Conservation (phyloP, 371 early-diverging fungal species). For the Mucor plumbeus region DNA sequence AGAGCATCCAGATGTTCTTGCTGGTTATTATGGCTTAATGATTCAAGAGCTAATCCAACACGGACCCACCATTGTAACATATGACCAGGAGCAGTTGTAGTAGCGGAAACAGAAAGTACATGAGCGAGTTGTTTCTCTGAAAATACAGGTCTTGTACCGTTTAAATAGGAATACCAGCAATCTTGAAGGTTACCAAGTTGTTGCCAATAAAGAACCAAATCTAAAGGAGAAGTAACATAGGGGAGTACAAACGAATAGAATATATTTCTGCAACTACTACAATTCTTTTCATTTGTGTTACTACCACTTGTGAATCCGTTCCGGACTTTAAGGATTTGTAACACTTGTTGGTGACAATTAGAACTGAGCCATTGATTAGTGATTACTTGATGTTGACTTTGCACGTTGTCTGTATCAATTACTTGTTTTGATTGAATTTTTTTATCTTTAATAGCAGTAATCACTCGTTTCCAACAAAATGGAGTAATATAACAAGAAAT, state of each 20-base stretch:
- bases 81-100: conserved; percentile 26
- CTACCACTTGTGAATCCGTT: conserved; percentile 18
- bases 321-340: conserved; percentile 19
- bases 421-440: background rate
- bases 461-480: conserved; percentile 17
- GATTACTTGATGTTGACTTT: background rate
- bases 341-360: conserved; percentile 25
- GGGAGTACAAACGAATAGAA: conserved; percentile 46
- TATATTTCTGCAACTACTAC: conserved; percentile 33
- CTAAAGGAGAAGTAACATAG: conserved; percentile 42
- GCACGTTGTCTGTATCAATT: background rate
- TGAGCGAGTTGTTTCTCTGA: conserved; percentile 18
- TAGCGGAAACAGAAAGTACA: conserved; percentile 20
- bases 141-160: conserved; percentile 22
- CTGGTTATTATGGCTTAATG: conserved; percentile 9
- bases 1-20: conserved; percentile 21
- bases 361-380: conserved; percentile 18
- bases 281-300: conserved; percentile 1
- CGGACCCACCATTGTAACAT: conserved; percentile 40
- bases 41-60: conserved; percentile 33
- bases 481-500: conserved; percentile 9
- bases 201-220: conserved; percentile 42
- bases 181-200: conserved; percentile 26
- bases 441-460: conserved; percentile 2
- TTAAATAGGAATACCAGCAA: conserved; percentile 26